Base-by-base conservation (phyloP, 805 yeast genomes). In the Cyberlindnera saturnus region DNA sequence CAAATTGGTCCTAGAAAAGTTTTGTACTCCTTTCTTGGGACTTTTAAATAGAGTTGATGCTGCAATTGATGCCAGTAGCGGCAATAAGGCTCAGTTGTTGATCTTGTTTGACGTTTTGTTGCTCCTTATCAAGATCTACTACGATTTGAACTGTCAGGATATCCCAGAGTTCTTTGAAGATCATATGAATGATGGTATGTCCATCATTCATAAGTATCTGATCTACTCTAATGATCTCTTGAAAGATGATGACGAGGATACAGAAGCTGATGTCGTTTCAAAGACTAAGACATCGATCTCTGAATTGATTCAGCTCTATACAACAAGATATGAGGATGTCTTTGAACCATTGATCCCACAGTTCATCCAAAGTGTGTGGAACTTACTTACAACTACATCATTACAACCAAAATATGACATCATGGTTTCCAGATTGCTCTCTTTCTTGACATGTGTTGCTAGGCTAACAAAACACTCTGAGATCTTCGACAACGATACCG, bases 151-250 rank as follows among this genome's bases (percentile, higher is more conserved):
- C 63, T 91, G 97, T 65, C 99, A 95, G 66, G 99, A 93, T 65
- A 83, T 93, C 42, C 99, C 99, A 1, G 99, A 90, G 64, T 93
- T 91, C 60, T 93, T 93, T 61, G 99, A 95, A 66, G 98, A 93
- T 65, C 77, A 93, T 61, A 66, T 93, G 63, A 67, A 73, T 34
- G 68, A 66, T 15, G 89, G 95, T 42, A 86, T 95, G 93, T 71
- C 71, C 5, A 75, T 90, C 26, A 70, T 90, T 52, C 95, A 88
- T 61, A 86, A 85, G 64, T 91, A 90, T 61, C 70, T 93, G 45
- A 66, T 73, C 34, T 87, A 80, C 58, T 59, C 69, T 14, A 80
- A 81, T 45, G 67, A 74, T 0, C 49, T 80, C 40, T 62, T 85
- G 5, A 78, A 71, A 16, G 79, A 74, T 39, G 74, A 74, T 10